A percentile compares a stretch with the other conserved stretches of the same genome.
These are phyloP conservation scores for Tripidium arundinaceum DNA, from an alignment of 202 grass and related monocot genomes.

Conservation along the genomic window DNA sequence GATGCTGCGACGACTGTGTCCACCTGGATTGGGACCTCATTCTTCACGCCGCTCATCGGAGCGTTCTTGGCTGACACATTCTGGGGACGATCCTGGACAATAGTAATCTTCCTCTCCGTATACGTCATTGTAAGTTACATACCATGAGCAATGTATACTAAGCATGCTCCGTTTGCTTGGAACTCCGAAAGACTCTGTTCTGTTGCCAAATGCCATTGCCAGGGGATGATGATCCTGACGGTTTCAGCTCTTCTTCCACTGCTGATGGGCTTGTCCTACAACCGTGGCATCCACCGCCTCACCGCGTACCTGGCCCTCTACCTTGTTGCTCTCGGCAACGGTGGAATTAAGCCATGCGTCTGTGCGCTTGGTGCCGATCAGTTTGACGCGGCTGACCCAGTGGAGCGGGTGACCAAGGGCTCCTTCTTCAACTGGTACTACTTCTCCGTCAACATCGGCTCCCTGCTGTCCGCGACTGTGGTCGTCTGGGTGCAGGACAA, in stretches of 20 bases:
- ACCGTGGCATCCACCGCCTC: not conserved
- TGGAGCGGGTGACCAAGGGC: not conserved
- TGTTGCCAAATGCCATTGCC: not conserved
- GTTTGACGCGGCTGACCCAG: not conserved
- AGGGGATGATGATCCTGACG: not conserved
- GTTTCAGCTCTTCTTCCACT: not conserved
- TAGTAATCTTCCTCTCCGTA: conserved; percentile 13
- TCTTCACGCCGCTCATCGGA: conserved; percentile 29
- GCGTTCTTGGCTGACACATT: conserved; percentile 41
- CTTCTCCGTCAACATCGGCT: not conserved
- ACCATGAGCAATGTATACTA: no score
- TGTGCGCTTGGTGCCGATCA: not conserved
- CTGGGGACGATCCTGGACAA: conserved; percentile 31
- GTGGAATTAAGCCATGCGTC: conserved; percentile 8
- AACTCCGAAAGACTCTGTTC: not conserved
- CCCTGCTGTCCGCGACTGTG: not conserved
- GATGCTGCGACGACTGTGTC: not conserved
- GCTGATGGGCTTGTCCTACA: not conserved
- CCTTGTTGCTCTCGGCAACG: not conserved
- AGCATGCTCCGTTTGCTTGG: not conserved
- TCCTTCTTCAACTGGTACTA: conserved; percentile 12
- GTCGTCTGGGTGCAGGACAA: conserved; percentile 11
- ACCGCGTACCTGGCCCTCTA: not conserved
- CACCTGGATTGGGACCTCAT: conserved; percentile 21
- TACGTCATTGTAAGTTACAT: conserved; percentile 20